Evolutionary conservation across 352 stramenopile species (phyloP).

Genomic region (Globisporangium cylindrosporum): DNA sequence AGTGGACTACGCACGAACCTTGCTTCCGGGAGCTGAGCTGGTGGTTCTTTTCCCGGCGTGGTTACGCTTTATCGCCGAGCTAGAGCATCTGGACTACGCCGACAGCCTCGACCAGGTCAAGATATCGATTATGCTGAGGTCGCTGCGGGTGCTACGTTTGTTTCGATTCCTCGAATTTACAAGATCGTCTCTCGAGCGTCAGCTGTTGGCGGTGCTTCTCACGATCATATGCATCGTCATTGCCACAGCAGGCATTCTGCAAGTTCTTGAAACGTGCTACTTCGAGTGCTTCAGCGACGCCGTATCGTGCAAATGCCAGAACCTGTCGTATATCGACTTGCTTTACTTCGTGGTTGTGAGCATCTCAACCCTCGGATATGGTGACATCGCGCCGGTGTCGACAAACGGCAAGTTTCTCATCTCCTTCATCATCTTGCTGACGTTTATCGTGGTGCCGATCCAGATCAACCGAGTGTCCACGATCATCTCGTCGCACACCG

Average conservation of each 20-base stretch:
- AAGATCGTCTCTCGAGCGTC: constrained; percentile 65
- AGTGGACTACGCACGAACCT: constrained; percentile 47
- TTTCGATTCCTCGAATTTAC: constrained; percentile 78
- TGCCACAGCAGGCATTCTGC: constrained; percentile 59
- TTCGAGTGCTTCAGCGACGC: constrained; percentile 21
- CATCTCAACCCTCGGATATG: constrained; percentile 84
- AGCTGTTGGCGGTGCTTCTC: constrained; percentile 56
- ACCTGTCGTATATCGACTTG: constrained; percentile 68
- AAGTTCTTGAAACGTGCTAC: constrained; percentile 63
- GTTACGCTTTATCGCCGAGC: constrained; percentile 11
- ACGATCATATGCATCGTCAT: constrained; percentile 75
- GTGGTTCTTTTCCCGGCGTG: constrained; percentile 64
- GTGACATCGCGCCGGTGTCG: constrained; percentile 71
- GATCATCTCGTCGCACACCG: constrained; percentile 77
- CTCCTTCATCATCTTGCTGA: constrained; percentile 80
- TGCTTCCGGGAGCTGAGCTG: constrained; percentile 58
- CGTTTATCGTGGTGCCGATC: constrained; percentile 78
- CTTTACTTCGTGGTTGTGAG: constrained; percentile 85
- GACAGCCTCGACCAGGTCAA: constrained; percentile 13
- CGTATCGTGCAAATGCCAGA: constrained; percentile 42
- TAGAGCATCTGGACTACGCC: constrained; percentile 7
- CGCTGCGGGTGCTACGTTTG: constrained; percentile 63
- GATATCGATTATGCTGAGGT: constrained; percentile 39
- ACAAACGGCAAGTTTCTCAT: constrained; percentile 70
- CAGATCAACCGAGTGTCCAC: constrained; percentile 72